Base-by-base conservation (phyloP, 768 basidiomycete genomes). In the Leucocoprinus leucothites region DNA sequence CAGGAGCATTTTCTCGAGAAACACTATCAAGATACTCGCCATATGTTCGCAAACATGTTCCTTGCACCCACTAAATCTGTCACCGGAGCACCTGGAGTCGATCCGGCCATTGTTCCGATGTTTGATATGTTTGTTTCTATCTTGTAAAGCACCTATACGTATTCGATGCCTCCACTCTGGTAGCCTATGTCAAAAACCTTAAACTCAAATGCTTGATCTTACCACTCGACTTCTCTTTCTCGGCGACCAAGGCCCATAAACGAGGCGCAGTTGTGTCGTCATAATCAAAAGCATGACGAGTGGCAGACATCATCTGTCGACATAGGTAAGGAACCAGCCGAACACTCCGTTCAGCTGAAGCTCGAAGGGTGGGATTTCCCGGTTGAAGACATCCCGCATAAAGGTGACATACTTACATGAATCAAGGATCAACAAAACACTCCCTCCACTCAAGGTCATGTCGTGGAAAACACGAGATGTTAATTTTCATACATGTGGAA, bases 381-480 rank as follows among this genome's bases (percentile, higher is more conserved):
- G 40, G 19, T 26, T 18, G 24, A 46, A 31, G 48, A 21, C 41
- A 22, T 49, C 34, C 46, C 49, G n/a, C 47, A 22, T 13, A 16
- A 24, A 21, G 41, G 28, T 46, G 34, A 22, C 43, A 53, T 46
- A 22, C 24, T n/a, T 36, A 9, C 14, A 44, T 55, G 18, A 26
- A 34, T 2, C 35, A 41, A 41, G 9, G 40, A 55, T 48, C 47
- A 34, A 28, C 35, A 34, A 38, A 48, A 42, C 25, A 46, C 8
- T 24, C 11, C 18, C 18, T 8, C 3, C 24, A 53, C 35, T 38
- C 44, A 53, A 46, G 41, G 31, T 46, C 41, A 28, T 46, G 45
- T 55, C 53, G 46, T 55, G 46, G 45, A 48, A 34, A 49, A 43
- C 54, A 56, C 42, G 54, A 48, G 54, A 56, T 35, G 43, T 56